Conservation (phyloP, 208 protist species). For the Trichomonas vaginalis region DNA sequence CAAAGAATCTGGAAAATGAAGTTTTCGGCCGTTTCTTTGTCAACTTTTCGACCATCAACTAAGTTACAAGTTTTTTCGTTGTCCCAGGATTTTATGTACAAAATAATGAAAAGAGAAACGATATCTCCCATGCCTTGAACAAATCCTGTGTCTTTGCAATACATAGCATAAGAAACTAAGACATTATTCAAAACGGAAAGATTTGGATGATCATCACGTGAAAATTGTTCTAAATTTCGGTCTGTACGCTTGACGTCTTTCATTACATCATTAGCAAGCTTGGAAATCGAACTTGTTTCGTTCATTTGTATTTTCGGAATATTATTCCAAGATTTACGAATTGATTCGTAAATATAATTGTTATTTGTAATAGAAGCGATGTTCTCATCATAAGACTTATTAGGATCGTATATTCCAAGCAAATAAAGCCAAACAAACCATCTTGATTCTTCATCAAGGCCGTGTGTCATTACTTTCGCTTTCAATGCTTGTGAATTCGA, state of each 20-base stretch:
- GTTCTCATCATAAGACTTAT: not conserved
- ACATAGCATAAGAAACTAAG: not conserved
- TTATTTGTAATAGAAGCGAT: not conserved
- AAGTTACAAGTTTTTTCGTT: not conserved
- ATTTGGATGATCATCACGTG: not conserved
- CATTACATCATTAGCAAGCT: not conserved
- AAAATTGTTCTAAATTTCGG: not conserved
- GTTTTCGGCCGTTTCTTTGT: not conserved
- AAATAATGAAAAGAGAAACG: not conserved
- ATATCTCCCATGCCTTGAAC: conserved; percentile 5
- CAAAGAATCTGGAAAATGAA: not conserved
- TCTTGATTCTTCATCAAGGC: not conserved
- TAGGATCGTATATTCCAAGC: not conserved
- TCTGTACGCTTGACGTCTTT: not conserved
- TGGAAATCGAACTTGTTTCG: not conserved
- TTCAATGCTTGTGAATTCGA: not conserved
- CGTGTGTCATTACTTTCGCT: not conserved
- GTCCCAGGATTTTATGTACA: not conserved
- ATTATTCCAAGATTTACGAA: not conserved
- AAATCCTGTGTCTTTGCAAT: not conserved
- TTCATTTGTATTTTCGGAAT: not conserved
- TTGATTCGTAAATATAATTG: not conserved
- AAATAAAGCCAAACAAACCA: not conserved
- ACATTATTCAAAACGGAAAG: not conserved
- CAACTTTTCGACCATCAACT: not conserved